Evolutionary conservation across 371 early-diverging fungal genomes (phyloP).

Genomic region (Rhizopus stolonifer): DNA sequence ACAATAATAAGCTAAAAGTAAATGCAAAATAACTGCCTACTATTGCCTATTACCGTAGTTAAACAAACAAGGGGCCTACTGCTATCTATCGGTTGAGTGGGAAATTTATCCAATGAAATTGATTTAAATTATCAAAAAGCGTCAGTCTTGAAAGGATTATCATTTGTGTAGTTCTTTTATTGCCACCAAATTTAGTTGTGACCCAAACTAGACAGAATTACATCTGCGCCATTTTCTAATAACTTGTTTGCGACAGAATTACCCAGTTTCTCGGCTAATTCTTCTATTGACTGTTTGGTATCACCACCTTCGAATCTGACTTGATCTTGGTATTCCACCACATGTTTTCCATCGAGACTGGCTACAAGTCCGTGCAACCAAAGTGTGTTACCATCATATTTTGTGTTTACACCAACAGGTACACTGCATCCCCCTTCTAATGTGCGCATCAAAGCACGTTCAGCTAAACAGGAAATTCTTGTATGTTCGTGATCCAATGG

Average conservation of each 20-base stretch:
- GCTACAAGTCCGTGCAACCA: constrained; percentile 65
- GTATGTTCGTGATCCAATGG: constrained; percentile 70
- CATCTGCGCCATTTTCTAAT: constrained; percentile 32
- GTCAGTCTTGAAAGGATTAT: too few species aligned
- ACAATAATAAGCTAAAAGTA: too few species aligned
- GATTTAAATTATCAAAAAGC: too few species aligned
- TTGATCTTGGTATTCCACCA: constrained; percentile 48
- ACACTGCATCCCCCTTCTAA: constrained; percentile 97
- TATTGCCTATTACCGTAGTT: too few species aligned
- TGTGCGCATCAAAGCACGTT: constrained; percentile 85
- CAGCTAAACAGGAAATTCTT: constrained; percentile 71
- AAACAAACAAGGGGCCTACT: too few species aligned
- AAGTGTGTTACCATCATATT: constrained; percentile 47
- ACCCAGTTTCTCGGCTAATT: constrained; percentile 29
- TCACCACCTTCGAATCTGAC: constrained; percentile 34
- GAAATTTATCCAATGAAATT: too few species aligned
- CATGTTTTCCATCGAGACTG: constrained; percentile 66
- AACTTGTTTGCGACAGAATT: constrained; percentile 29
- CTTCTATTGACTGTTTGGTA: constrained; percentile 27
- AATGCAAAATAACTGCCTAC: too few species aligned
- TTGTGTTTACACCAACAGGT: constrained; percentile 92
- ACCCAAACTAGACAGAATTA: constrained; percentile 31
- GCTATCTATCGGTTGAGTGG: too few species aligned
- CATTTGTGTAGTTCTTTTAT: too few species aligned
- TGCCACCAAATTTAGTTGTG: too few species aligned